phyloP scores from a whole-genome alignment of 495 filamentous ascomycete species.

The Cladorrhinum samala region DNA sequence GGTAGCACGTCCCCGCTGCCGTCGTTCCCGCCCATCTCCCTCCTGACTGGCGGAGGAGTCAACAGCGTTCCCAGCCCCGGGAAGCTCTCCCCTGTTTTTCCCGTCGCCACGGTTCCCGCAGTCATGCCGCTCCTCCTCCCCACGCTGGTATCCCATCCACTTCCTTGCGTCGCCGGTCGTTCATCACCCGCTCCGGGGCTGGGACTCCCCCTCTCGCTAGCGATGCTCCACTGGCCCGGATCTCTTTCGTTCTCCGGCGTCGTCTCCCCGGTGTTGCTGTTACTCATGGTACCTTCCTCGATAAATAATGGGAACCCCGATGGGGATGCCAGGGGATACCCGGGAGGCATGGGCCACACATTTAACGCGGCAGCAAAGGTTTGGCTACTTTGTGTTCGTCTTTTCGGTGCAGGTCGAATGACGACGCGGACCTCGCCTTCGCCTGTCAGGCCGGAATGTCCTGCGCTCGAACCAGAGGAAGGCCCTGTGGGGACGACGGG shows the following conservation, averaged over 20 bases:
- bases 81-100: not conserved
- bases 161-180: not conserved
- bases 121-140: not conserved
- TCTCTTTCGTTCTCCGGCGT: not conserved
- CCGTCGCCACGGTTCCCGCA: too few relatives aligned
- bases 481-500: constrained; percentile 7
- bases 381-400: not conserved
- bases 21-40: not conserved
- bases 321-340: not conserved
- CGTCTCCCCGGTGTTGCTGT: not conserved
- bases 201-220: not conserved
- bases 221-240: not conserved
- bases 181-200: not conserved
- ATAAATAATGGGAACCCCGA: not conserved
- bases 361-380: not conserved
- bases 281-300: not conserved
- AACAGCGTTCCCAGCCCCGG: not conserved
- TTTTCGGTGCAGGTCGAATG: constrained; percentile 18
- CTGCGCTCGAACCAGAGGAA: not conserved
- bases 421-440: constrained; percentile 26
- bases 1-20: not conserved
- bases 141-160: not conserved
- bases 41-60: not conserved
- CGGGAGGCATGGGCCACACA: constrained; percentile 2
- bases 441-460: constrained; percentile 11